These are phyloP conservation scores for Arbutus unedo DNA, from an alignment of 148 eudicot genomes.

Conservation along the genomic window DNA sequence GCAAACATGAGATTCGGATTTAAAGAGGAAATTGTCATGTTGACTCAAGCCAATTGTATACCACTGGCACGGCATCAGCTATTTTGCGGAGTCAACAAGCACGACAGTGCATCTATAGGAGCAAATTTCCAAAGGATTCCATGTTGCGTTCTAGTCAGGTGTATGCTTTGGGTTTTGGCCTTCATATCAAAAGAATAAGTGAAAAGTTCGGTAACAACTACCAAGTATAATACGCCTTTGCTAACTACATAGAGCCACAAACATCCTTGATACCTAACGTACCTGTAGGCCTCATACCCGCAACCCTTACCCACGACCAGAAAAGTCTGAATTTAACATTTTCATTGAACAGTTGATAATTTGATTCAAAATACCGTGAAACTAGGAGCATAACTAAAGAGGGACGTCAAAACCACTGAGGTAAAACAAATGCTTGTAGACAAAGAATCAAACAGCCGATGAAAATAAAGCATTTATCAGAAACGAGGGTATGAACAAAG, in stretches of 20 bases:
- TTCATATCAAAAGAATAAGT: not conserved
- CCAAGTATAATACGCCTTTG: not conserved
- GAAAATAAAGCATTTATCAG: not conserved
- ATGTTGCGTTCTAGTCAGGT: not conserved
- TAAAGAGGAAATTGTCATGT: not conserved
- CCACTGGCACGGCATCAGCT: not conserved
- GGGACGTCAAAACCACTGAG: not conserved
- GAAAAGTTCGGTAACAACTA: not conserved
- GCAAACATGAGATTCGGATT: not conserved
- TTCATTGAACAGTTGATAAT: not conserved
- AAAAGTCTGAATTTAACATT: not conserved
- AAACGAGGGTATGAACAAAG: not conserved
- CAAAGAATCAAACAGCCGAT: not conserved
- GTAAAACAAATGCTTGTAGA: not conserved
- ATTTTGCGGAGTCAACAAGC: not conserved
- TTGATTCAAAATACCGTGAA: not conserved
- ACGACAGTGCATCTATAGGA: constrained; percentile 2
- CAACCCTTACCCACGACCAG: not conserved
- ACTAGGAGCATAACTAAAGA: not conserved
- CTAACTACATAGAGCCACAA: constrained; percentile 8
- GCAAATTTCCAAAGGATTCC: not conserved
- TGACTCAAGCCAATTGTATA: not conserved
- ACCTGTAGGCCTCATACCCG: not conserved
- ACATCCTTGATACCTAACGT: not conserved
- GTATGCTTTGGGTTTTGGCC: not conserved